A percentile compares a stretch with the other conserved stretches of the same genome.
phyloP scores from a whole-genome alignment of 306 rosid species.

The Prunus dulcis region DNA sequence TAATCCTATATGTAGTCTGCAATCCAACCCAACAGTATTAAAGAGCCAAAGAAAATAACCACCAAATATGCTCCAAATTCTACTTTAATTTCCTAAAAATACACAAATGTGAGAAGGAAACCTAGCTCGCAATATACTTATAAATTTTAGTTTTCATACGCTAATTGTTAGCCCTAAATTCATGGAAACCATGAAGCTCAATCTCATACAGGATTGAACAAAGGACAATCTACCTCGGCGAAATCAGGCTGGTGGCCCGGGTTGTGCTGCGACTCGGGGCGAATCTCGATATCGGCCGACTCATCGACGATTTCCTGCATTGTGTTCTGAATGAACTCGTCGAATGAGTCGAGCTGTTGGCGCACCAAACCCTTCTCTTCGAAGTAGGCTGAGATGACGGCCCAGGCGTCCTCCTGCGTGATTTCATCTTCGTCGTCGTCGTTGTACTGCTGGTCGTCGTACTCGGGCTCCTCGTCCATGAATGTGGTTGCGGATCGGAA shows the following conservation, averaged over 20 bases:
- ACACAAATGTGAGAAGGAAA: not conserved
- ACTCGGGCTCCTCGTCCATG: slow-evolving; percentile 80
- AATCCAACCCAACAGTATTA: slow-evolving; percentile 16
- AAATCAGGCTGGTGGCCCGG: slow-evolving; percentile 91
- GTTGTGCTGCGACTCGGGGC: slow-evolving; percentile 93
- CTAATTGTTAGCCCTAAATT: not conserved
- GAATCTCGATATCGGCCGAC: slow-evolving; percentile 90
- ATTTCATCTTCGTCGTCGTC: slow-evolving; percentile 85
- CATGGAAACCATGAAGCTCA: not conserved
- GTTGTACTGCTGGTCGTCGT: slow-evolving; percentile 53
- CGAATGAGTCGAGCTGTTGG: slow-evolving; percentile 94
- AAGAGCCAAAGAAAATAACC: not conserved
- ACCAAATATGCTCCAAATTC: not conserved
- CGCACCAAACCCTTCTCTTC: slow-evolving; percentile 94
- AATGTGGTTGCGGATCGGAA: not conserved
- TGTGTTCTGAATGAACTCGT: slow-evolving; percentile 91
- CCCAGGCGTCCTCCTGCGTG: slow-evolving; percentile 97
- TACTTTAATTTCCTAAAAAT: not conserved
- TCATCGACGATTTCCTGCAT: slow-evolving; percentile 98
- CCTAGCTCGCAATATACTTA: not conserved
- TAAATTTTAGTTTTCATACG: not conserved
- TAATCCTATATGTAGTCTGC: slow-evolving; percentile 77
- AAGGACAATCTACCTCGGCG: slow-evolving; percentile 50
- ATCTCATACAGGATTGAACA: not conserved
- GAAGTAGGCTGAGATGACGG: slow-evolving; percentile 91